These are phyloP conservation scores for Scolecobasidium constrictum DNA, from an alignment of 2,329 filamentous ascomycete genomes.

Conservation along the genomic window DNA sequence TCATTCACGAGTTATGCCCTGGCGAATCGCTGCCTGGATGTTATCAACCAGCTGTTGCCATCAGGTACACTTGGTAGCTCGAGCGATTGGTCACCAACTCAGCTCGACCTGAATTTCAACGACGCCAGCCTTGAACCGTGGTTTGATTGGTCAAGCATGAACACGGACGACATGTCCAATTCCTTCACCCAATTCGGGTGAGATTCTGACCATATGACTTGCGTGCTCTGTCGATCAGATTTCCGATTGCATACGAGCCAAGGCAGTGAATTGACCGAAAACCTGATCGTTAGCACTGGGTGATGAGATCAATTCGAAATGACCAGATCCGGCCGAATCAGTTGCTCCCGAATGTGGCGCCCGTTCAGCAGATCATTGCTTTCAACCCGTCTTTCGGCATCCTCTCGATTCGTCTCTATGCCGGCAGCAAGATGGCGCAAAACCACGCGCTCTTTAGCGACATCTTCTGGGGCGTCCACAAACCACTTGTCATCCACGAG, in stretches of 20 bases:
- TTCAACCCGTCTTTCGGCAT: constrained; percentile 60
- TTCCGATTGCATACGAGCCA: no score
- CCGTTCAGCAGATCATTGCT: constrained; percentile 90
- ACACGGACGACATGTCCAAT: no score
- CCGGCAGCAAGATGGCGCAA: constrained; percentile 70
- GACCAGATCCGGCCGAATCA: background rate
- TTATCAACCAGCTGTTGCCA: background rate
- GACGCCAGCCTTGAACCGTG: background rate
- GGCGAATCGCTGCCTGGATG: background rate
- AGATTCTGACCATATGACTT: no score
- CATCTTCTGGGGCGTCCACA: constrained; percentile 61
- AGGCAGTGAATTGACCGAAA: no score
- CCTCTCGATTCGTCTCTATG: constrained; percentile 57
- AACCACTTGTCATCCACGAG: constrained; percentile 73
- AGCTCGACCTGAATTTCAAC: background rate
- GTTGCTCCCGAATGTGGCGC: constrained; percentile 59
- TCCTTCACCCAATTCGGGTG: no score
- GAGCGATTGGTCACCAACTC: background rate
- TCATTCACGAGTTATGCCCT: background rate
- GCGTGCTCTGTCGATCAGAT: no score
- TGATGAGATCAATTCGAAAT: constrained; percentile 1
- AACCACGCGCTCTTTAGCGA: constrained; percentile 61
- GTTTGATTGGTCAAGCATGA: background rate
- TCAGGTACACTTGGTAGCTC: background rate
- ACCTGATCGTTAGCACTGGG: no score